Percentiles rank a stretch among this genome's conserved stretches.
These are phyloP conservation scores for Podila epicladia DNA, from an alignment of 192 early-diverging fungal species.

Conservation along the genomic window DNA sequence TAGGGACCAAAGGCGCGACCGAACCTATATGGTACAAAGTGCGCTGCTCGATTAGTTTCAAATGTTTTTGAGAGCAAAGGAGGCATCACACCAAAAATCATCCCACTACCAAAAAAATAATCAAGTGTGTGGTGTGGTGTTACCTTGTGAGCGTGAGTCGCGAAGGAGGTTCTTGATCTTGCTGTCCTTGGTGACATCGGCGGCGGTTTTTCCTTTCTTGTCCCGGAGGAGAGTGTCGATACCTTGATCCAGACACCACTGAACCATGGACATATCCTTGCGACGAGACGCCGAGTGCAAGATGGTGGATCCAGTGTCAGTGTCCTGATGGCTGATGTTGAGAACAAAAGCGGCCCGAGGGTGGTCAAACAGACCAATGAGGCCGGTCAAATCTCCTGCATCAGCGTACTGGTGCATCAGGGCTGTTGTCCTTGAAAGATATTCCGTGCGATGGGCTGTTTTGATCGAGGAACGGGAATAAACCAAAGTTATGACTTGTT, in stretches of 20 bases:
- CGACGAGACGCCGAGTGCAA: conserved; percentile 75
- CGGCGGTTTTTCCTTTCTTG: conserved; percentile 66
- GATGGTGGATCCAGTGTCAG: conserved; percentile 68
- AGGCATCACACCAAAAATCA: not conserved
- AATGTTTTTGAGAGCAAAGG: conserved; percentile 8
- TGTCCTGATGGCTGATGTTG: conserved; percentile 75
- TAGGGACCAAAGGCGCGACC: conserved; percentile 57
- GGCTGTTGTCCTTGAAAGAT: conserved; percentile 56
- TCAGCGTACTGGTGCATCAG: conserved; percentile 63
- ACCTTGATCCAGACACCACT: conserved; percentile 77
- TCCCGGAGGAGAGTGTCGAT: conserved; percentile 79
- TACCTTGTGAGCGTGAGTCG: conserved; percentile 48
- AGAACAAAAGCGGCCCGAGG: conserved; percentile 64
- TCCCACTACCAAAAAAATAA: not conserved
- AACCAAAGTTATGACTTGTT: not conserved
- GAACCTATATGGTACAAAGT: conserved; percentile 50
- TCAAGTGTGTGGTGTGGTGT: not conserved
- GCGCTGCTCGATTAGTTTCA: too few relatives aligned
- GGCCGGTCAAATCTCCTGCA: conserved; percentile 39
- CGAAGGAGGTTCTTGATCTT: conserved; percentile 63
- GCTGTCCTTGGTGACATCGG: conserved; percentile 62
- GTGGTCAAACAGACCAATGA: conserved; percentile 60
- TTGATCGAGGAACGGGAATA: too few relatives aligned
- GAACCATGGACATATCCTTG: conserved; percentile 71
- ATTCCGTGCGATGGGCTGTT: conserved; percentile 61